phyloP scores from a whole-genome alignment of 2,329 filamentous ascomycete genomes.

The Hymenoscyphus repandus region DNA sequence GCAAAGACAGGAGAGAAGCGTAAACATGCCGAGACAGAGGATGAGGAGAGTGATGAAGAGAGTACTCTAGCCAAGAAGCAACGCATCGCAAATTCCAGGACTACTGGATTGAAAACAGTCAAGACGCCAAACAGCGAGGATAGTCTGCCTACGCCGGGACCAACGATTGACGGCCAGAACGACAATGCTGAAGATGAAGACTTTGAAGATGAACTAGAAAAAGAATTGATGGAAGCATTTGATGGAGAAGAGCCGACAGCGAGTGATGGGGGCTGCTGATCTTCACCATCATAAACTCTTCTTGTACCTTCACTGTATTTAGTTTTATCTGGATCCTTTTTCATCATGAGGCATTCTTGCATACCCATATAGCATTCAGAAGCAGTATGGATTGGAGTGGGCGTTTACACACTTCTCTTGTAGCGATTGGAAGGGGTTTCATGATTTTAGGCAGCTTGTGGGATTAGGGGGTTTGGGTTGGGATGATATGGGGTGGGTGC shows the following conservation, averaged over 20 bases:
- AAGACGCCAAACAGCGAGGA: conserved; percentile 37
- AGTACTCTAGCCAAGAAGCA: conserved; percentile 47
- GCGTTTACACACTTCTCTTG: background rate
- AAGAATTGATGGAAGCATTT: conserved; percentile 43
- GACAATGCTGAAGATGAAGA: conserved; percentile 39
- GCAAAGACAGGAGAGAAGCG: conserved; percentile 26
- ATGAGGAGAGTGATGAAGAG: conserved; percentile 45
- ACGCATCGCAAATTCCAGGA: conserved; percentile 40
- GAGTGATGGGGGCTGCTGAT: conserved; percentile 9
- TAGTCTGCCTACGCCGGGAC: conserved; percentile 38
- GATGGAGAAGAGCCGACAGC: conserved; percentile 34
- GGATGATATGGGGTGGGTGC: background rate
- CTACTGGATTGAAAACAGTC: conserved; percentile 43
- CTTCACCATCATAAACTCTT: background rate
- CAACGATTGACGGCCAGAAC: conserved; percentile 38
- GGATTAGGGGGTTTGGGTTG: conserved; percentile 3
- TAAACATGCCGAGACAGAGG: conserved; percentile 31
- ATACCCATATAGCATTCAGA: no score
- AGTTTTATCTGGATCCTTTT: no score
- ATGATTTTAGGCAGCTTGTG: no score
- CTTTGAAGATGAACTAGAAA: conserved; percentile 51
- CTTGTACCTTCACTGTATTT: no score
- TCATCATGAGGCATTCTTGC: no score
- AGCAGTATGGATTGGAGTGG: background rate
- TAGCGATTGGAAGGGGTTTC: no score